Evolutionary conservation across 345 rosid genomes (phyloP).

Genomic region (Abelmoschus esculentus): DNA sequence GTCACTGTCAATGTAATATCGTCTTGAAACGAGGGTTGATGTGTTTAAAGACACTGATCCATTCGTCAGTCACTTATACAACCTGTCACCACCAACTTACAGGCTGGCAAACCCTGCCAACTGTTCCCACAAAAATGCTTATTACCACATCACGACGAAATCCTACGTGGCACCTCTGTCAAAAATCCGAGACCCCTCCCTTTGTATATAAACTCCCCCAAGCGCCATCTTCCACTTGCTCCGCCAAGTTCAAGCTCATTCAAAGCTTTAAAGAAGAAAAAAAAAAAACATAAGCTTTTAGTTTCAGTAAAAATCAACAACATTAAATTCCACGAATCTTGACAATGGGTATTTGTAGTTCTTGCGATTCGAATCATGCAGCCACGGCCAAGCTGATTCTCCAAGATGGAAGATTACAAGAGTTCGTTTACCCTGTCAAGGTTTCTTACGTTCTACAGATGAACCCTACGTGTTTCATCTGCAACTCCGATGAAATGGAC

Average conservation of each 20-base stretch:
- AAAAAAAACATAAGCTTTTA: background rate
- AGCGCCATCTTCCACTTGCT: background rate
- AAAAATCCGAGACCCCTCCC: conserved; percentile 8
- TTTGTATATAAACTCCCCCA: conserved; percentile 3
- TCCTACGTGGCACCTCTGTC: conserved; percentile 33
- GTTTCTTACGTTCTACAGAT: conserved; percentile 58
- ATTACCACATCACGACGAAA: conserved; percentile 23
- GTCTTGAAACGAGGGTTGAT: conserved; percentile 15
- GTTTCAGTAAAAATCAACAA: background rate
- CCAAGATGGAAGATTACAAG: conserved; percentile 76
- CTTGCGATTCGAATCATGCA: conserved; percentile 55
- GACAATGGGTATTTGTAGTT: conserved; percentile 81
- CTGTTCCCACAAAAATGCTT: background rate
- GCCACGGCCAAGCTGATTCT: conserved; percentile 79
- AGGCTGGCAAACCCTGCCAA: conserved; percentile 50
- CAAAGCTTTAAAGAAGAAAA: background rate
- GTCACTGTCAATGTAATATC: conserved; percentile 30
- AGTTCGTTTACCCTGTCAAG: conserved; percentile 68
- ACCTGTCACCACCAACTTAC: conserved; percentile 53
- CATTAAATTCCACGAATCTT: background rate
- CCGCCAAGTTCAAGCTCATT: background rate
- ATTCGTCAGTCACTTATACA: background rate
- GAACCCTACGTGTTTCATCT: conserved; percentile 57
- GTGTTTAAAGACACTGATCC: background rate
- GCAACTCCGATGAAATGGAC: conserved; percentile 96